Conservation (phyloP, 352 stramenopile genomes). For the Globisporangium parvum region DNA sequence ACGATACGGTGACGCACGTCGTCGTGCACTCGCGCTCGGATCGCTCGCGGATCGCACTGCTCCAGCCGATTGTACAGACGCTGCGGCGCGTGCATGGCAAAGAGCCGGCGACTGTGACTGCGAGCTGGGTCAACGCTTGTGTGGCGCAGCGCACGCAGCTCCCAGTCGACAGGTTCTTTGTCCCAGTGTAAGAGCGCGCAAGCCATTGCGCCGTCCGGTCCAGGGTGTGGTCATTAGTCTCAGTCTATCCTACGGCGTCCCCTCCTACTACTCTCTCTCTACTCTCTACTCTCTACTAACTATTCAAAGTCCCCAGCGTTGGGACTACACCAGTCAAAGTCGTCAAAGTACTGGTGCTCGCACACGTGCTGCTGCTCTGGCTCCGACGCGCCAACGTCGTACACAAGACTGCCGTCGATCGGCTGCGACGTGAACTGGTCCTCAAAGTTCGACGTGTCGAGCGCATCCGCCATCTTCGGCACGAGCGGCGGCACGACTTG, state of each 20-base stretch:
- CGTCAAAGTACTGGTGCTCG: conserved; percentile 36
- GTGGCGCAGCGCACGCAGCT: conserved; percentile 39
- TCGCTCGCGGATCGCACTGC: conserved; percentile 22
- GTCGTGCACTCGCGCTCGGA: conserved; percentile 28
- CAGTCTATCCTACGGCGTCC: background rate
- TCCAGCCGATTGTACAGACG: conserved; percentile 38
- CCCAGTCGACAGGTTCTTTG: conserved; percentile 44
- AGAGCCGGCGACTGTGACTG: conserved; percentile 52
- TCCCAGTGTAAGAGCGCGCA: conserved; percentile 34
- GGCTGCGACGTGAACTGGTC: conserved; percentile 66
- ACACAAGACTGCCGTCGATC: conserved; percentile 54
- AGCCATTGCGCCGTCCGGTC: too few species aligned
- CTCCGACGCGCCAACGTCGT: conserved; percentile 22
- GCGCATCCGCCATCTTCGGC: conserved; percentile 31
- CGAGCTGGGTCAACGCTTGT: conserved; percentile 57
- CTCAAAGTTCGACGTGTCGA: conserved; percentile 76
- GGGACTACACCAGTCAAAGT: conserved; percentile 69
- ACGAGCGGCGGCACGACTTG: conserved; percentile 59
- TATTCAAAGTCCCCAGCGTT: conserved; percentile 37
- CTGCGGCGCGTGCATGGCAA: conserved; percentile 34
- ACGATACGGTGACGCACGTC: conserved; percentile 55
- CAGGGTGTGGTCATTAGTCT: too few species aligned
- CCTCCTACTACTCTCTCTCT: background rate
- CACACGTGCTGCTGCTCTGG: conserved; percentile 24
- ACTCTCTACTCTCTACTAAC: background rate